phyloP scores from a whole-genome alignment of 495 filamentous ascomycete genomes.

The Hypoxylon perforatum region DNA sequence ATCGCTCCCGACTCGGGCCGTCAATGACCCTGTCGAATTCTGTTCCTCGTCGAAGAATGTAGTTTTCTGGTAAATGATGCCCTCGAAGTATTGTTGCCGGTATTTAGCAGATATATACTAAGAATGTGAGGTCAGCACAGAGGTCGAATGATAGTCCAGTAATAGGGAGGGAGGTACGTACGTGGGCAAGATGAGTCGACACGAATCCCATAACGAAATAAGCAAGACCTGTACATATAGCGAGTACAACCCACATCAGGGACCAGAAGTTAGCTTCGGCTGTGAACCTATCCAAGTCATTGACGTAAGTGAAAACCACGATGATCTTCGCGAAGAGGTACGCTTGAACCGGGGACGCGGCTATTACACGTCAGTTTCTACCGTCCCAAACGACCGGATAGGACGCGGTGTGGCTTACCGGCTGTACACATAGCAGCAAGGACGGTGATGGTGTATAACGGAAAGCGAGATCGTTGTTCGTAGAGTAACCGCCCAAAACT shows the following conservation, averaged over 20 bases:
- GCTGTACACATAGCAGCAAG: conserved; percentile 53
- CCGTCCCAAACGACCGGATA: background rate
- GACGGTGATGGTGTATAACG: conserved; percentile 50
- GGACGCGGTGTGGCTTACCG: conserved; percentile 24
- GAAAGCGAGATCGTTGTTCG: conserved; percentile 54
- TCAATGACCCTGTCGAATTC: conserved; percentile 72
- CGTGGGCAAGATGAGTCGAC: conserved; percentile 50
- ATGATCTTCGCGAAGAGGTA: conserved; percentile 59
- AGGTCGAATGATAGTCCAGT: background rate
- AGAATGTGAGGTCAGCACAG: conserved; percentile 37
- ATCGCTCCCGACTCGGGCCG: conserved; percentile 66
- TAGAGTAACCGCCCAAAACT: conserved; percentile 61
- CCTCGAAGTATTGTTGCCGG: conserved; percentile 68
- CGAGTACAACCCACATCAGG: conserved; percentile 60
- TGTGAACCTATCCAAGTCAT: conserved; percentile 39
- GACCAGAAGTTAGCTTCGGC: conserved; percentile 57
- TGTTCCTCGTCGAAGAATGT: conserved; percentile 72
- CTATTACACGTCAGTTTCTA: conserved; percentile 30
- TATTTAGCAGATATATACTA: conserved; percentile 59
- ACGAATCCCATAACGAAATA: conserved; percentile 53
- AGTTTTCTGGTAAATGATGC: conserved; percentile 66
- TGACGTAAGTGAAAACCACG: conserved; percentile 49
- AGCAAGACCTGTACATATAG: conserved; percentile 49
- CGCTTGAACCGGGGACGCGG: conserved; percentile 53
- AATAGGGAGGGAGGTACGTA: conserved; percentile 19